A percentile compares a stretch with the other conserved stretches of the same genome.
phyloP scores from a whole-genome alignment of 225 moss, liverwort and hornwort species.

The Antitrichia curtipendula region DNA sequence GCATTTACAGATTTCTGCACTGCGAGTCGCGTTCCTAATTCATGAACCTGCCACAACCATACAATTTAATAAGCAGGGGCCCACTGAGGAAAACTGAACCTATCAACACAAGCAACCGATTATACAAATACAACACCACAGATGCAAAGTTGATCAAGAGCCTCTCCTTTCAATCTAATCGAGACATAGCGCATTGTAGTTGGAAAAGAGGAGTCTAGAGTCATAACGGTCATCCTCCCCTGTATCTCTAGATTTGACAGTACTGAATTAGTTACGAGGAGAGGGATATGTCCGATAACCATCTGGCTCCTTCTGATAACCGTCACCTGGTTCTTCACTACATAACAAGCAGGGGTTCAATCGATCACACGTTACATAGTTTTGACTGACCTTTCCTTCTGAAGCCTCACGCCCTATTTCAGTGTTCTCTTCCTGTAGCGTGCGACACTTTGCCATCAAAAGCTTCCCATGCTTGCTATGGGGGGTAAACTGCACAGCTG shows the following conservation, averaged over 20 bases:
- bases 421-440: slow-evolving; percentile 94
- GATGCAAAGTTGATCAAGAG: not conserved
- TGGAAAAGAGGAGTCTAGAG: not conserved
- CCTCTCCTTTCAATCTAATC: not conserved
- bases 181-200: not conserved
- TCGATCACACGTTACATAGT: not conserved
- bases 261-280: not conserved
- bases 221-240: not conserved
- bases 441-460: slow-evolving; percentile 99
- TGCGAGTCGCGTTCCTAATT: slow-evolving; percentile 73
- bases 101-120: not conserved
- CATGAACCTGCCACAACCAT: slow-evolving; percentile 58
- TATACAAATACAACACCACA: not conserved
- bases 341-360: not conserved
- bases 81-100: not conserved
- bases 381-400: slow-evolving; percentile 75
- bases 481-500: slow-evolving; percentile 94
- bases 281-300: no score
- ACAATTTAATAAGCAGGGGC: not conserved
- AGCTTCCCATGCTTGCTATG: slow-evolving; percentile 98
- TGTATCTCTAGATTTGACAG: not conserved
- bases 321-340: not conserved
- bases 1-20: slow-evolving; percentile 70
- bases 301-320: no score
- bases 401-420: slow-evolving; percentile 97